Conservation (phyloP, 345 rosid genomes). For the Rhodomyrtus tomentosa region DNA sequence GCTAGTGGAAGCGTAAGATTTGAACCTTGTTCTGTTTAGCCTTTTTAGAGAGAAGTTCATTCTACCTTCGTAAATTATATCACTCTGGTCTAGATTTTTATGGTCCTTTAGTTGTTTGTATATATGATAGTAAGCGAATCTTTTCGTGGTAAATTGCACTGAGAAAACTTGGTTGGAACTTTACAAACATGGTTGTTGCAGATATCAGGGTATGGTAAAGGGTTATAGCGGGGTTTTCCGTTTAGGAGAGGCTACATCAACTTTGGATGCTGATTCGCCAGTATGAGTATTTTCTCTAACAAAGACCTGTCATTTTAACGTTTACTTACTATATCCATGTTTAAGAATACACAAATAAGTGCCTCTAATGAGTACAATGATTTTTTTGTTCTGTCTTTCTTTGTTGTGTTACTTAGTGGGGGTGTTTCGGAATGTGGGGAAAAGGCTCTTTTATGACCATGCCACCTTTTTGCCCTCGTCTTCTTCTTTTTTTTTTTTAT, state of each 20-base stretch:
- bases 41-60: not conserved
- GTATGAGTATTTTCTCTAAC: conserved; percentile 23
- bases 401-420: not conserved
- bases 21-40: not conserved
- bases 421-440: not conserved
- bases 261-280: conserved; percentile 96
- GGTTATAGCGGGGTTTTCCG: conserved; percentile 93
- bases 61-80: not conserved
- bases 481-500: not conserved
- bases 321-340: not conserved
- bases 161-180: not conserved
- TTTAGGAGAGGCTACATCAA: conserved; percentile 95
- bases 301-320: not conserved
- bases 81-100: not conserved
- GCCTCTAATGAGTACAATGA: not conserved
- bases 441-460: not conserved
- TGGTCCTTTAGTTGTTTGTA: not conserved
- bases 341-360: not conserved
- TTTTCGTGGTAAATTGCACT: not conserved
- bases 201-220: conserved; percentile 89
- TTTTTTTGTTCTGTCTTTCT: not conserved
- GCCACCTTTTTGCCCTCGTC: not conserved
- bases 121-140: not conserved
- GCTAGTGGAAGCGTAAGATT: conserved; percentile 63
- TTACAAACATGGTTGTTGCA: conserved; percentile 13